phyloP scores from a whole-genome alignment of 805 yeast species.

The Brettanomyces sp. region DNA sequence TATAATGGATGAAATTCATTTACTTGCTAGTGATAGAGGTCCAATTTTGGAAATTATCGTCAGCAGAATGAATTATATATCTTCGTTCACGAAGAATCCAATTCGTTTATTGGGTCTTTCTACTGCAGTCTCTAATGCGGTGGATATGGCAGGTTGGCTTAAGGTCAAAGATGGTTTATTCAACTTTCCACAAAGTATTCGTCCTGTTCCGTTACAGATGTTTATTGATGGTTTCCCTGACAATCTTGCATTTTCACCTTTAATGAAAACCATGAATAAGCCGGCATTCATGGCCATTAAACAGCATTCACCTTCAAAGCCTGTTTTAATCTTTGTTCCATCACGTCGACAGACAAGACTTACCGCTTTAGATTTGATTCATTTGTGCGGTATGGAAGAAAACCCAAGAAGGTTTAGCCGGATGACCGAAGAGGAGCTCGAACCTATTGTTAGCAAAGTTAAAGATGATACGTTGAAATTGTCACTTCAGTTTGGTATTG shows the following conservation, averaged over 20 bases:
- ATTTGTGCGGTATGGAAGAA: conserved; percentile 70
- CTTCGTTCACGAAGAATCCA: conserved; percentile 49
- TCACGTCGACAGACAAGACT: conserved; percentile 76
- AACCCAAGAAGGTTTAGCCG: conserved; percentile 63
- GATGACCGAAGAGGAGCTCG: conserved; percentile 58
- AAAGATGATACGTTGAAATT: conserved; percentile 76
- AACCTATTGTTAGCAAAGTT: conserved; percentile 39
- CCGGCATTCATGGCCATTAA: conserved; percentile 91
- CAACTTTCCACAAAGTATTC: conserved; percentile 72
- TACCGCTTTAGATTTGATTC: conserved; percentile 71
- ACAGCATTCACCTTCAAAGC: conserved; percentile 80
- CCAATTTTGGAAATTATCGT: conserved; percentile 84
- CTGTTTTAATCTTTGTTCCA: conserved; percentile 78
- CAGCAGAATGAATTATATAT: conserved; percentile 71
- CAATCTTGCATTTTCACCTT: conserved; percentile 68
- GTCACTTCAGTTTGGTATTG: conserved; percentile 71
- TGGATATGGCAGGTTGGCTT: conserved; percentile 80
- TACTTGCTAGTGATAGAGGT: conserved; percentile 78
- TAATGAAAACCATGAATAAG: conserved; percentile 82
- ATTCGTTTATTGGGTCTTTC: conserved; percentile 69
- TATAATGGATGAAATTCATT: conserved; percentile 80
- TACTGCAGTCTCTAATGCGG: conserved; percentile 79
- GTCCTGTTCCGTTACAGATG: conserved; percentile 83
- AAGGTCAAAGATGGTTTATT: conserved; percentile 67
- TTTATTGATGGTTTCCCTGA: conserved; percentile 83